These are phyloP conservation scores for Pichia sp. DNA, from an alignment of 1,139 yeast species.

Conservation along the genomic window DNA sequence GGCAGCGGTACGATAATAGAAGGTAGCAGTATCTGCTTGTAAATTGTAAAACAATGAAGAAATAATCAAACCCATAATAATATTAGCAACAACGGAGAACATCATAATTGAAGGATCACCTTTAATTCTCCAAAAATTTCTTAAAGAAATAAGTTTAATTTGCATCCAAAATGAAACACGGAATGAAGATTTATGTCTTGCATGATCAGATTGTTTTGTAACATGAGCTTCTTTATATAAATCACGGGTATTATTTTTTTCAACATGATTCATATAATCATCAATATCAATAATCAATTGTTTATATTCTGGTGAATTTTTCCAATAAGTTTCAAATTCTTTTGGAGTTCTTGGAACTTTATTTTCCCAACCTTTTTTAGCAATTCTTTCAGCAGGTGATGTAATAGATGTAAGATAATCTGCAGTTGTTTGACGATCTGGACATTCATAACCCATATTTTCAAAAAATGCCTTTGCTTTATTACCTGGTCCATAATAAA, in stretches of 20 bases:
- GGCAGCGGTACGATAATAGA: slow-evolving; percentile 54
- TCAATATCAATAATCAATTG: slow-evolving; percentile 31
- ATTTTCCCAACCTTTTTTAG: slow-evolving; percentile 44
- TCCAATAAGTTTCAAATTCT: slow-evolving; percentile 45
- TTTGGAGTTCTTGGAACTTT: slow-evolving; percentile 32
- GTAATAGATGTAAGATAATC: slow-evolving; percentile 77
- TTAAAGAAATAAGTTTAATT: slow-evolving; percentile 37
- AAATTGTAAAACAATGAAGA: slow-evolving; percentile 47
- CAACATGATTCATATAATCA: slow-evolving; percentile 26
- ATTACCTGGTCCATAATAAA: slow-evolving; percentile 59
- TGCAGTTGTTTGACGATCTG: slow-evolving; percentile 77
- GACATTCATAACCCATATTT: slow-evolving; percentile 69
- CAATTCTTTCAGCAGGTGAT: slow-evolving; percentile 60
- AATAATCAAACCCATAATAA: slow-evolving; percentile 43
- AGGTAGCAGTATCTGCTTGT: slow-evolving; percentile 38
- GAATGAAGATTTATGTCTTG: slow-evolving; percentile 36
- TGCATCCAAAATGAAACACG: slow-evolving; percentile 43
- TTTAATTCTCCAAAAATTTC: slow-evolving; percentile 43
- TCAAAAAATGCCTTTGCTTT: slow-evolving; percentile 57
- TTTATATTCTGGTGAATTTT: slow-evolving; percentile 34
- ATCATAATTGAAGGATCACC: slow-evolving; percentile 47
- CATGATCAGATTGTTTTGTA: slow-evolving; percentile 35
- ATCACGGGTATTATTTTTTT: slow-evolving; percentile 28
- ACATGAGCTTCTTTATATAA: slow-evolving; percentile 32
- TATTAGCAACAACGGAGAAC: slow-evolving; percentile 41